These are phyloP conservation scores for Nemania serpens DNA, from an alignment of 2,329 filamentous ascomycete genomes.

Conservation along the genomic window DNA sequence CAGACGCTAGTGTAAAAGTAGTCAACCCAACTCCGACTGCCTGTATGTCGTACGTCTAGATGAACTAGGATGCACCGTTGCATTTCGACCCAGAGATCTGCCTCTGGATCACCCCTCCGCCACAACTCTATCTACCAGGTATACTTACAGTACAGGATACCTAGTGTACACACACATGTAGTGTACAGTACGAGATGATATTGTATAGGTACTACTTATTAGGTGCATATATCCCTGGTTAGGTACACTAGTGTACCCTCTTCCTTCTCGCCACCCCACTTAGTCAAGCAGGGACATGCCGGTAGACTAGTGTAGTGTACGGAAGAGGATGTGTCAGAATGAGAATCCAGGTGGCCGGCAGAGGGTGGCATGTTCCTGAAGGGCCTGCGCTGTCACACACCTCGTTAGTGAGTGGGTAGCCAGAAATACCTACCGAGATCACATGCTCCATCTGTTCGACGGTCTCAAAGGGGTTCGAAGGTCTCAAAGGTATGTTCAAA, in stretches of 20 bases:
- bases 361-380: conserved; percentile 6
- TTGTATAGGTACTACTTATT: too few species aligned
- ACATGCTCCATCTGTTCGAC: not conserved
- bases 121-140: not conserved
- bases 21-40: not conserved
- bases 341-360: conserved; percentile 11
- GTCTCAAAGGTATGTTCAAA: too few species aligned
- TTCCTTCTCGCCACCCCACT: not conserved
- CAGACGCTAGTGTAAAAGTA: not conserved
- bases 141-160: too few species aligned
- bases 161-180: too few species aligned
- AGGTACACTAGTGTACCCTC: not conserved
- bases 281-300: conserved; percentile 9
- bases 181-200: too few species aligned
- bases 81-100: conserved; percentile 13
- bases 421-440: conserved; percentile 15
- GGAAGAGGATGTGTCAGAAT: conserved; percentile 10
- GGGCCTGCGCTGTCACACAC: not conserved
- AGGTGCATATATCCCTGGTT: too few species aligned
- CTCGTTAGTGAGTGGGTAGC: not conserved
- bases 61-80: conserved; percentile 6
- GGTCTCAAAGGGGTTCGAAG: too few species aligned
- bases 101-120: conserved; percentile 1
- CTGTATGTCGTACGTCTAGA: conserved; percentile 21
- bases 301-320: not conserved